These are phyloP conservation scores for Paraphaeosphaeria sporulosa DNA, from an alignment of 2,329 filamentous ascomycete species.

Conservation along the genomic window DNA sequence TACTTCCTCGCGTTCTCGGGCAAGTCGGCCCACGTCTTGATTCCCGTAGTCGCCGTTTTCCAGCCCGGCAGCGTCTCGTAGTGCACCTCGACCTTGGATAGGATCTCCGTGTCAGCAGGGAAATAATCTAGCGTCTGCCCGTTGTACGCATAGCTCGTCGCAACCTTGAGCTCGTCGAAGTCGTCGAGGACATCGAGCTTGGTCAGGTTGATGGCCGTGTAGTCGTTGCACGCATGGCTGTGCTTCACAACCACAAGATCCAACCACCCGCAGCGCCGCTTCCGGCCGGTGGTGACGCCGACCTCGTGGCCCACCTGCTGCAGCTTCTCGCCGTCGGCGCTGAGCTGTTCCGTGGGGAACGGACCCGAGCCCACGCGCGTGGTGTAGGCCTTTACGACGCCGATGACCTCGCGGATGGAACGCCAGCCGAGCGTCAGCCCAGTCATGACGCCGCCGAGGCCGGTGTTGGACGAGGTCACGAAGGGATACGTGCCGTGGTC, in stretches of 20 bases:
- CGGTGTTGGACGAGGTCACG: slow-evolving; percentile 67
- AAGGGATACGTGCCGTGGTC: slow-evolving; percentile 65
- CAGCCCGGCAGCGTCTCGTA: slow-evolving; percentile 76
- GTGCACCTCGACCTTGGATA: slow-evolving; percentile 68
- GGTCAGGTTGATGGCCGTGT: slow-evolving; percentile 69
- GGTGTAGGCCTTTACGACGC: slow-evolving; percentile 73
- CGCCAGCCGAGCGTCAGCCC: slow-evolving; percentile 68
- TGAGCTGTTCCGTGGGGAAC: slow-evolving; percentile 73
- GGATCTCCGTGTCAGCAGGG: slow-evolving; percentile 67
- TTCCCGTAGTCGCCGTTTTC: slow-evolving; percentile 69
- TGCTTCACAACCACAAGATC: slow-evolving; percentile 75
- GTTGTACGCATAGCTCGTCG: slow-evolving; percentile 71
- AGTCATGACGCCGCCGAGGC: slow-evolving; percentile 68
- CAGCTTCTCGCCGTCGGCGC: slow-evolving; percentile 64
- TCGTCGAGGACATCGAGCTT: slow-evolving; percentile 76
- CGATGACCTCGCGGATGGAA: slow-evolving; percentile 68
- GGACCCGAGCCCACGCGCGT: slow-evolving; percentile 67
- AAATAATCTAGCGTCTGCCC: slow-evolving; percentile 67
- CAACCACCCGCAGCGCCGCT: slow-evolving; percentile 69
- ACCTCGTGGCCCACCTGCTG: slow-evolving; percentile 64
- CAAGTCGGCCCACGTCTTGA: slow-evolving; percentile 67
- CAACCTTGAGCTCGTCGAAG: slow-evolving; percentile 77
- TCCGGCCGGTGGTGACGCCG: slow-evolving; percentile 65
- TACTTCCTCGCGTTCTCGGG: slow-evolving; percentile 71
- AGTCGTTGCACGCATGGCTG: slow-evolving; percentile 70